phyloP scores from a whole-genome alignment of 2,329 filamentous ascomycete genomes.

The Colletotrichum sp. region DNA sequence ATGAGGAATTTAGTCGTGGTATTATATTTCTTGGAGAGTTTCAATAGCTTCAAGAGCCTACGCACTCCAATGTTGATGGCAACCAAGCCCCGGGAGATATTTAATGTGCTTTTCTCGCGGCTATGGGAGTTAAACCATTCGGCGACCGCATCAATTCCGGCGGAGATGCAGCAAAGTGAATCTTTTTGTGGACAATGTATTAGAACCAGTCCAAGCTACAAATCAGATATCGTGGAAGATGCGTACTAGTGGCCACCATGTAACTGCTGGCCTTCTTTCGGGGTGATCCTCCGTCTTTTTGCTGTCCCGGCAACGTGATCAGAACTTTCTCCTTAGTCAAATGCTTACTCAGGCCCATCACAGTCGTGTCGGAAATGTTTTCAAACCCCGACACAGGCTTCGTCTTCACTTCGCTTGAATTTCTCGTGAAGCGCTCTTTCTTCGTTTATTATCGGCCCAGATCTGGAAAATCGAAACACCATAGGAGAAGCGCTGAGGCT shows the following conservation, averaged over 20 bases:
- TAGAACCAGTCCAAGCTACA: not conserved
- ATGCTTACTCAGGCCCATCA: not conserved
- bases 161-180: not conserved
- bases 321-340: not conserved
- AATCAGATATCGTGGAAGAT: not conserved
- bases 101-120: not conserved
- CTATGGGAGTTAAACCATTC: not conserved
- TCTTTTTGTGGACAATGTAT: not conserved
- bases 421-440: not conserved
- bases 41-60: not conserved
- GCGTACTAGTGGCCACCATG: not conserved
- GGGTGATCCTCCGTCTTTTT: not conserved
- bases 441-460: not conserved
- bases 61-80: not conserved
- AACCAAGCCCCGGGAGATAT: not conserved
- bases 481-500: not conserved
- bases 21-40: not conserved
- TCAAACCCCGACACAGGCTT: not conserved
- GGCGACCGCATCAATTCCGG: not conserved
- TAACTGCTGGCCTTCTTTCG: not conserved
- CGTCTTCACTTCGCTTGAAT: accelerated
- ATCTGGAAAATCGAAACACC: not conserved
- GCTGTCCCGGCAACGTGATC: not conserved
- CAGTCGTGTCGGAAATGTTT: not conserved
- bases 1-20: not conserved